These are phyloP conservation scores for Balamuthia mandrillaris DNA, from an alignment of 208 protist genomes.

Conservation along the genomic window DNA sequence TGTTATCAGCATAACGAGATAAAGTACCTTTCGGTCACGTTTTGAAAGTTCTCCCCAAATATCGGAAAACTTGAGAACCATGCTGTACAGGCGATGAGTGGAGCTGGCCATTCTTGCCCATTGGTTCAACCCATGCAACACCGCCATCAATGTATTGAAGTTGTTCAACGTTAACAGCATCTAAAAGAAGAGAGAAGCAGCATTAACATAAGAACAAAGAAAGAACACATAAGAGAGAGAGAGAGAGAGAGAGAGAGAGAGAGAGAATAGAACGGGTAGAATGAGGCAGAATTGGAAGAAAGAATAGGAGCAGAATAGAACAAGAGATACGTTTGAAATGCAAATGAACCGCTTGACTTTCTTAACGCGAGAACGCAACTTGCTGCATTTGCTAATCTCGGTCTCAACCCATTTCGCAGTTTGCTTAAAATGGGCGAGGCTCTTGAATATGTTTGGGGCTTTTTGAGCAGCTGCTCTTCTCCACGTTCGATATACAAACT, in stretches of 20 bases:
- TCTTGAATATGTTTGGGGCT: no score
- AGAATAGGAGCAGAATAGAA: not conserved
- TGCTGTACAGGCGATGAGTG: not conserved
- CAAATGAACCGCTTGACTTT: slow-evolving; percentile 17
- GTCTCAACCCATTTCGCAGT: no score
- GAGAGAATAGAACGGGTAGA: no score
- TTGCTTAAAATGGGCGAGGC: no score
- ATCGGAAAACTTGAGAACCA: not conserved
- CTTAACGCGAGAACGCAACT: no score
- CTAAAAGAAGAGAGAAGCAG: not conserved
- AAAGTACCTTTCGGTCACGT: not conserved
- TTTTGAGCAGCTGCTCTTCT: no score
- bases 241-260: no score
- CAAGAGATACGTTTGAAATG: not conserved
- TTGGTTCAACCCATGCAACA: slow-evolving; percentile 10
- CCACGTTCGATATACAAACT: no score
- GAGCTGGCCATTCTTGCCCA: not conserved
- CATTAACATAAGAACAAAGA: no score
- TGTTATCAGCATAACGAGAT: no score
- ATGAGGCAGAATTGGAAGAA: not conserved
- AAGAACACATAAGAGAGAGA: no score
- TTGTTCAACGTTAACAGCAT: not conserved
- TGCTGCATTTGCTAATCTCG: no score
- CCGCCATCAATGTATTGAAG: slow-evolving; percentile 13
- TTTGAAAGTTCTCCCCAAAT: slow-evolving; percentile 9